Evolutionary conservation across 805 yeast species (phyloP).

Genomic region (Candida patagonica): DNA sequence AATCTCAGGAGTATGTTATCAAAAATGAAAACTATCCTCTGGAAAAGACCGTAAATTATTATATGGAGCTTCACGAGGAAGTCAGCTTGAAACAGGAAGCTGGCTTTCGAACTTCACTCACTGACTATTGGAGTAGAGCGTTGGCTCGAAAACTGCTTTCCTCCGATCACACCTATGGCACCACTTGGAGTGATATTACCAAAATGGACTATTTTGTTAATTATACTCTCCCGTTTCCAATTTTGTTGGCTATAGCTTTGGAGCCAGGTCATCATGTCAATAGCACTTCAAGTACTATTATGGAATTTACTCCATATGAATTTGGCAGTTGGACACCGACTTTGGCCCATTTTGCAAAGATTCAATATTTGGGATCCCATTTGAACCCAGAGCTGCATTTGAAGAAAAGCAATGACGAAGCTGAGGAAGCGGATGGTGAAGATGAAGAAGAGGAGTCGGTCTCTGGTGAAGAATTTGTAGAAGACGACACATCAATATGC

Average conservation of each 20-base stretch:
- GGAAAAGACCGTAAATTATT: slow-evolving; percentile 4
- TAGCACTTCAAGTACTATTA: slow-evolving; percentile 47
- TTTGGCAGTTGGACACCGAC: slow-evolving; percentile 84
- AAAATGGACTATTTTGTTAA: slow-evolving; percentile 47
- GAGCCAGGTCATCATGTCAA: slow-evolving; percentile 17
- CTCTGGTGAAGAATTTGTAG: slow-evolving; percentile 25
- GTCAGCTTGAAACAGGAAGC: slow-evolving; percentile 39
- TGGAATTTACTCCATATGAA: slow-evolving; percentile 46
- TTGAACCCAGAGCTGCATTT: slow-evolving; percentile 39
- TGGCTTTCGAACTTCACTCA: slow-evolving; percentile 57
- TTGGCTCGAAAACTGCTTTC: slow-evolving; percentile 56
- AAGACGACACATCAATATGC: slow-evolving; percentile 19
- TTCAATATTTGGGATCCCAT: slow-evolving; percentile 59
- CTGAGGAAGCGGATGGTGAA: too few species aligned
- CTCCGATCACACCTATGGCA: slow-evolving; percentile 44
- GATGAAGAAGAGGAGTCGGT: not conserved
- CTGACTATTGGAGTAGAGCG: slow-evolving; percentile 76
- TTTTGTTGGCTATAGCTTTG: slow-evolving; percentile 36
- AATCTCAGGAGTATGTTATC: slow-evolving; percentile 35
- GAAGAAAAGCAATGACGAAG: too few species aligned
- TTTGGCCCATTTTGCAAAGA: slow-evolving; percentile 50
- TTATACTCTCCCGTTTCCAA: slow-evolving; percentile 56
- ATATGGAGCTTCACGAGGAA: slow-evolving; percentile 7
- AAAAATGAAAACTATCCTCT: slow-evolving; percentile 26
- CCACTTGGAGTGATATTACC: slow-evolving; percentile 44